Evolutionary conservation across 495 filamentous ascomycete genomes (phyloP).

Genomic region (Daldinia bambusicola): DNA sequence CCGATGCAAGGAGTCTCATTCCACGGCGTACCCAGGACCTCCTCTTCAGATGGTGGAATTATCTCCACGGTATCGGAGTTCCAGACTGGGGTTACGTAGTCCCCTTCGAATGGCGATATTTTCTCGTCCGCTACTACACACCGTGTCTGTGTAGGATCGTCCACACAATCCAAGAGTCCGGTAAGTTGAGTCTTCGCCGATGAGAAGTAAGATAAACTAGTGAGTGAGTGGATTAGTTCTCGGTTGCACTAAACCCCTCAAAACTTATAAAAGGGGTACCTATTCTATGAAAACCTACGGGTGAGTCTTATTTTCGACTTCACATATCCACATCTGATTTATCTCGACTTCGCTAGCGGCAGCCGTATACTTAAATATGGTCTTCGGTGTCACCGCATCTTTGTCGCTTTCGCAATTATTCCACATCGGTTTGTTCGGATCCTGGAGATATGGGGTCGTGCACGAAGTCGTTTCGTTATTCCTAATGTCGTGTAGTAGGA

Average conservation of each 20-base stretch:
- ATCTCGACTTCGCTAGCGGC: conserved; percentile 23
- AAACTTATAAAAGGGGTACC: background rate
- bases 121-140: conserved; percentile 25
- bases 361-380: conserved; percentile 30
- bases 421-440: conserved; percentile 28
- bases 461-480: conserved; percentile 28
- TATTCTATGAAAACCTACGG: conserved; percentile 29
- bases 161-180: conserved; percentile 18
- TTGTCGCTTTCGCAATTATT: conserved; percentile 17
- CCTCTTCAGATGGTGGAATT: conserved; percentile 30
- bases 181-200: conserved; percentile 26
- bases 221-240: background rate
- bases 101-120: conserved; percentile 14
- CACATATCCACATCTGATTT: conserved; percentile 37
- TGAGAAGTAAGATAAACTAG: conserved; percentile 33
- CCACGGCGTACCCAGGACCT: conserved; percentile 24
- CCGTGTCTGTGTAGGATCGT: conserved; percentile 23
- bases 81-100: conserved; percentile 36
- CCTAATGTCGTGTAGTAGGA: conserved; percentile 22
- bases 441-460: conserved; percentile 40
- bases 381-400: conserved; percentile 15
- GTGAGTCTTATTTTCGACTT: conserved; percentile 32
- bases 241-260: background rate
- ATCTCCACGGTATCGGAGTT: conserved; percentile 23
- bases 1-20: conserved; percentile 39